Evolutionary conservation across 805 yeast species (phyloP).

Genomic region (Teunomyces kruisii): DNA sequence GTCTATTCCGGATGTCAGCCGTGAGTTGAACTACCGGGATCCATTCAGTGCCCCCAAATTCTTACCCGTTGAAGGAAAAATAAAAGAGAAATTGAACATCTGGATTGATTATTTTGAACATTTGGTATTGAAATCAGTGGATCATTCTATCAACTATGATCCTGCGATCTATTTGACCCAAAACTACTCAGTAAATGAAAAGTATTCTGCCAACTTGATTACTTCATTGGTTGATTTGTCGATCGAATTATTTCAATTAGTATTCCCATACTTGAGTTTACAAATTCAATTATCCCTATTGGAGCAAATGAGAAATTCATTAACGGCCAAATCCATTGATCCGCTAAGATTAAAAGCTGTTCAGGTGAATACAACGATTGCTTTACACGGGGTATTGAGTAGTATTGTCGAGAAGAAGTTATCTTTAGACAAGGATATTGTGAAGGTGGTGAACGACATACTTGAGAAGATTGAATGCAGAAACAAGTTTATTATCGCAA

Average conservation of each 20-base stretch:
- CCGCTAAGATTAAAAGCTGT: conserved; percentile 47
- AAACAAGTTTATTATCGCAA: conserved; percentile 40
- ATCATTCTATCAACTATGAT: conserved; percentile 33
- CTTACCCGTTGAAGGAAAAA: not conserved
- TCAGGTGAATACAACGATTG: conserved; percentile 59
- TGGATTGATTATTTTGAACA: conserved; percentile 37
- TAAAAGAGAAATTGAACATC: conserved; percentile 8
- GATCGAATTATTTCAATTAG: conserved; percentile 68
- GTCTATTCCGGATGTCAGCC: not conserved
- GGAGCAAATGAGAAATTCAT: conserved; percentile 65
- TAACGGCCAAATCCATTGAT: conserved; percentile 37
- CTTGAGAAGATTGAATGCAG: conserved; percentile 41
- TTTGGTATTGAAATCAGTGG: conserved; percentile 18
- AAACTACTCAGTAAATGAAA: conserved; percentile 23
- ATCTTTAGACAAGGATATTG: conserved; percentile 32
- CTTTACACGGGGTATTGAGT: conserved; percentile 53
- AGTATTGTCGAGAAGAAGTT: conserved; percentile 18
- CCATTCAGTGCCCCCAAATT: not conserved
- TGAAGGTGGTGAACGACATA: conserved; percentile 50
- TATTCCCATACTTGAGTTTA: conserved; percentile 68
- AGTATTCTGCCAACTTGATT: conserved; percentile 25
- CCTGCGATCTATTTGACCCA: conserved; percentile 27
- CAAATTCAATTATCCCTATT: conserved; percentile 87
- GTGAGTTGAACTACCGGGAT: not conserved
- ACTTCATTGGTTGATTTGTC: conserved; percentile 67